Evolutionary conservation across 768 basidiomycete genomes (phyloP), one percentile per base, ranked within the genome.

Genomic region (Leccinum broughii): DNA sequence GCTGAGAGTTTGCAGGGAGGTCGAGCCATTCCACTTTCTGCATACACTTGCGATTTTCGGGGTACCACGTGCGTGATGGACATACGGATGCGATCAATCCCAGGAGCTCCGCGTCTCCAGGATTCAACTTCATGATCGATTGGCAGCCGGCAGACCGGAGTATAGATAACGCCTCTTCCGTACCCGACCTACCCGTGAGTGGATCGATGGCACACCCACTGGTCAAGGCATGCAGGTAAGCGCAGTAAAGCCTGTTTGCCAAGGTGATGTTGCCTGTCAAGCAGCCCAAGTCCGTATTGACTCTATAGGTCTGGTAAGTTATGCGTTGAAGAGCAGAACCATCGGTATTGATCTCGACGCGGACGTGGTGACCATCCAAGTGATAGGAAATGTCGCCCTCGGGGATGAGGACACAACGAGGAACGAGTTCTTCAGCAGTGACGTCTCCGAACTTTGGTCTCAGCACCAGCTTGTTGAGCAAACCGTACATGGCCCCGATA

Each of bases 171-270:
- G 81, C 81, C 51, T 82, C 75, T 44, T 80, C 76, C 1, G 77
- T 76, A 4, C 83, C 83, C 0, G 77, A 78, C 9, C 76, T 76
- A 17, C 64, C 63, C 1, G 77, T 80, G 20, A 84, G 69, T 3
- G 80, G 78, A 66, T 84, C 82, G 10, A 73, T 70, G 15, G 78
- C 66, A 51, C 74, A 75, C 49, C 77, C 74, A n/a, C 77, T 77
- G 2, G 76, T 82, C 3, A 81, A 58, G 17, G 79, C 78, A 48
- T 84, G 83, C 15, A 84, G 70, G 55, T 80, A 80, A 3, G 76
- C 69, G 51, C 70, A 72, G 57, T 73, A 80, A 8, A 82, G 67
- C 44, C 66, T 66, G 59, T 68, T 71, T 1, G 59, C 61, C 41
- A 77, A 52, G n/a, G 64, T 71, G 4, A 52, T 62, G 10, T 70